A percentile compares a stretch with the other conserved stretches of the same genome.
These are phyloP conservation scores for Colletotrichum cuscutae DNA, from an alignment of 2,329 filamentous ascomycete species.

Conservation along the genomic window DNA sequence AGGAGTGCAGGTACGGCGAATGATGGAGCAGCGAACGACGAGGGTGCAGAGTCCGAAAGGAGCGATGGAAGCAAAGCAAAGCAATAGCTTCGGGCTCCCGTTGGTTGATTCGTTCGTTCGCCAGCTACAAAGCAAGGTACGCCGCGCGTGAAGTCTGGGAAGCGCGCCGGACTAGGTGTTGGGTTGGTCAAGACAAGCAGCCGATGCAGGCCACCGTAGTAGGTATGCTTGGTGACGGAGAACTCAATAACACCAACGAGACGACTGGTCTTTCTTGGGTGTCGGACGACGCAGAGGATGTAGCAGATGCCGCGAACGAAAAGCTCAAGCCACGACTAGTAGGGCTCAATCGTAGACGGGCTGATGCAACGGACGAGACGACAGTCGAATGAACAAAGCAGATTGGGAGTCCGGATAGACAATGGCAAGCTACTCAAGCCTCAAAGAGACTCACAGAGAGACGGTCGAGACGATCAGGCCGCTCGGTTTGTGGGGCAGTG, in stretches of 20 bases:
- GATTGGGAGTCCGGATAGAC: slow-evolving; percentile 10
- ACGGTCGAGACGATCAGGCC: neutral
- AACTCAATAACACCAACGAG: slow-evolving; percentile 11
- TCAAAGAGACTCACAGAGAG: neutral
- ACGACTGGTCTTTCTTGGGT: slow-evolving; percentile 14
- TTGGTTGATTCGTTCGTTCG: slow-evolving; percentile 28
- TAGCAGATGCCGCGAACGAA: slow-evolving; percentile 15
- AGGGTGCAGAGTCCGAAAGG: slow-evolving; percentile 27
- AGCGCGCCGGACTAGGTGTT: slow-evolving; percentile 17
- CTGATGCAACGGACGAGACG: slow-evolving; percentile 1
- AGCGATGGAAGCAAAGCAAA: slow-evolving; percentile 22
- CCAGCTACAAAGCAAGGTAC: slow-evolving; percentile 28
- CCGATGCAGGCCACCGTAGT: slow-evolving; percentile 11
- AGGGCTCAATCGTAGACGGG: slow-evolving; percentile 1
- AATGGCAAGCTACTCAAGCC: neutral
- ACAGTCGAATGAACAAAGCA: neutral
- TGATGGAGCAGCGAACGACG: slow-evolving; percentile 28
- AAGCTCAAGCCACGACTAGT: slow-evolving; percentile 4
- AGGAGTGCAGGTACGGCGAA: slow-evolving; percentile 50
- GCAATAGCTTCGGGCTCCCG: slow-evolving; percentile 5
- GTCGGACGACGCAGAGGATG: slow-evolving; percentile 15
- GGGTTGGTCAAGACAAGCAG: slow-evolving; percentile 28
- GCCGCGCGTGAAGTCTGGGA: slow-evolving; percentile 28
- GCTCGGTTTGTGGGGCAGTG: slow-evolving; percentile 23
- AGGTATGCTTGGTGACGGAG: slow-evolving; percentile 6